These are phyloP conservation scores for Helotiales sp. DNA, from an alignment of 2,329 filamentous ascomycete species.

Conservation along the genomic window DNA sequence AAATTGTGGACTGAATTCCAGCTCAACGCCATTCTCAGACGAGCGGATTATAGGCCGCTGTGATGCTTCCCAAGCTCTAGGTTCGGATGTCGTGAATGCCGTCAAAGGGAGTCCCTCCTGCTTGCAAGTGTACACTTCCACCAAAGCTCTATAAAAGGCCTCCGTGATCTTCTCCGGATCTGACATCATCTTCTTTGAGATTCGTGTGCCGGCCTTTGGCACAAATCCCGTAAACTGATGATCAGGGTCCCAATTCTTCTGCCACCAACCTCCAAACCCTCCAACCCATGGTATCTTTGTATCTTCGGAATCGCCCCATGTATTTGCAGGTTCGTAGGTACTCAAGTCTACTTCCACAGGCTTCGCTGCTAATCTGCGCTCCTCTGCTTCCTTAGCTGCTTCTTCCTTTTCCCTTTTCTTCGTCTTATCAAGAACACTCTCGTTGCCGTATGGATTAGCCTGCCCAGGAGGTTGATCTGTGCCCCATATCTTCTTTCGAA, in stretches of 20 bases:
- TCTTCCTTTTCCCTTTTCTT: slow-evolving; percentile 17
- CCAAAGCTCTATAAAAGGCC: slow-evolving; percentile 54
- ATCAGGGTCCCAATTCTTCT: slow-evolving; percentile 36
- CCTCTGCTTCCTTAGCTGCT: slow-evolving; percentile 13
- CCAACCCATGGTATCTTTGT: slow-evolving; percentile 42
- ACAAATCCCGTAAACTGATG: slow-evolving; percentile 44
- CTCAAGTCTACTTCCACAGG: slow-evolving; percentile 13
- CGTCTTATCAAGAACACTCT: slow-evolving; percentile 30
- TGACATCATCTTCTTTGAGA: slow-evolving; percentile 32
- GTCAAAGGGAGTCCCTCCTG: slow-evolving; percentile 39
- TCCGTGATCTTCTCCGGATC: slow-evolving; percentile 38
- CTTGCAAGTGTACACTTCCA: slow-evolving; percentile 54
- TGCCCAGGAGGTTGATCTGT: slow-evolving; percentile 48
- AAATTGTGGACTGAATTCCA: slow-evolving; percentile 26
- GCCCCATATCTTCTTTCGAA: slow-evolving; percentile 50
- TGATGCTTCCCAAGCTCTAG: slow-evolving; percentile 28
- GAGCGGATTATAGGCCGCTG: slow-evolving; percentile 14
- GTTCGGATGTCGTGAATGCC: slow-evolving; percentile 17
- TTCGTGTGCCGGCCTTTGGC: too few species aligned
- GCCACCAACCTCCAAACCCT: slow-evolving; percentile 43
- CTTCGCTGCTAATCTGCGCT: slow-evolving; percentile 13
- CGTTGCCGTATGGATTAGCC: slow-evolving; percentile 47
- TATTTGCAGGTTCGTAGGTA: slow-evolving; percentile 46
- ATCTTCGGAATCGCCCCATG: slow-evolving; percentile 52
- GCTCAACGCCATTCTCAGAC: slow-evolving; percentile 18